phyloP scores from a whole-genome alignment of 2,329 filamentous ascomycete genomes.

The Conoideocrella luteorostrata region DNA sequence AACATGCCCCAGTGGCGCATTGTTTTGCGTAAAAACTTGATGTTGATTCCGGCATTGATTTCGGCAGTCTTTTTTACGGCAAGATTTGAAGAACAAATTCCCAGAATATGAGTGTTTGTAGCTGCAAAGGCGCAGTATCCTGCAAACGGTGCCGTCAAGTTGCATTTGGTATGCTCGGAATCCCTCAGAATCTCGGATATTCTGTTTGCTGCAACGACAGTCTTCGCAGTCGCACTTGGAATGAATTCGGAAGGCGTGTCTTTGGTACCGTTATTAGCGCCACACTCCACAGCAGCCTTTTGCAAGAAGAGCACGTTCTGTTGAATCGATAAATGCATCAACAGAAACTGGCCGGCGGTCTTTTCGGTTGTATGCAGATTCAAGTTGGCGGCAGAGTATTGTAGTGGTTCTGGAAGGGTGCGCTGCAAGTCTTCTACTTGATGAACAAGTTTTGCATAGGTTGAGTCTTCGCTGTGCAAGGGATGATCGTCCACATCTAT shows the following conservation, averaged over 20 bases:
- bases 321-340: conserved; percentile 83
- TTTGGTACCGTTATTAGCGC: conserved; percentile 55
- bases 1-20: conserved; percentile 99
- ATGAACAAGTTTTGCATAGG: conserved; percentile 62
- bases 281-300: conserved; percentile 72
- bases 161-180: conserved; percentile 59
- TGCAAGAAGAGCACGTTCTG: conserved; percentile 89
- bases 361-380: conserved; percentile 77
- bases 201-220: conserved; percentile 75
- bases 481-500: conserved; percentile 69
- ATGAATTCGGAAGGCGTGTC: conserved; percentile 75
- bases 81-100: conserved; percentile 80
- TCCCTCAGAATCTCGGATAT: conserved; percentile 82
- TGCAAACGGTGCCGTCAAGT: conserved; percentile 83
- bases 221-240: conserved; percentile 65
- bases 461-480: conserved; percentile 78
- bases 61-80: conserved; percentile 72
- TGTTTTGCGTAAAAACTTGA: conserved; percentile 88
- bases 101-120: conserved; percentile 89
- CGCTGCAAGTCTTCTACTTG: conserved; percentile 65
- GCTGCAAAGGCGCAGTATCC: conserved; percentile 93
- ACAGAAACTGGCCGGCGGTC: conserved; percentile 85
- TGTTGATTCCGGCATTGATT: conserved; percentile 77
- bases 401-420: conserved; percentile 62
- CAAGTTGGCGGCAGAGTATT: conserved; percentile 75